A percentile compares a stretch with the other conserved stretches of the same genome.
Conservation (phyloP, 371 early-diverging fungal species). For the Blakeslea trispora region DNA sequence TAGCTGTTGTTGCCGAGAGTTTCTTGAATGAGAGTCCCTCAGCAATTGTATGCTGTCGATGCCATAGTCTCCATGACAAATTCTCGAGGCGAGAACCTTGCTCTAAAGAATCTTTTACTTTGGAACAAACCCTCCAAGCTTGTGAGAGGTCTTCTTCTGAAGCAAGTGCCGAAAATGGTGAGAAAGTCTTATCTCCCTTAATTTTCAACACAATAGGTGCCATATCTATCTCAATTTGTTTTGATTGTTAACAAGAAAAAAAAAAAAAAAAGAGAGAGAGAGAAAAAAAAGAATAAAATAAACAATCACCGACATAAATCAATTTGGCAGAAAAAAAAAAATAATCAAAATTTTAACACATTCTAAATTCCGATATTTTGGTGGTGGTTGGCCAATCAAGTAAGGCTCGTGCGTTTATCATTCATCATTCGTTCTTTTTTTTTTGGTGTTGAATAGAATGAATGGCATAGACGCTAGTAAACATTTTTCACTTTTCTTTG, state of each 20-base stretch:
- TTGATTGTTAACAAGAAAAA: not conserved
- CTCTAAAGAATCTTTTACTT: slow-evolving; percentile 86
- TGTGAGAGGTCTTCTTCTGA: slow-evolving; percentile 73
- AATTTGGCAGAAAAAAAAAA: slow-evolving; percentile 12
- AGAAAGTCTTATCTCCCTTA: slow-evolving; percentile 75
- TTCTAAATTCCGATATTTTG: too few relatives aligned
- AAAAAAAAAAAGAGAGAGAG: not conserved
- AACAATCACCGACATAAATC: not conserved
- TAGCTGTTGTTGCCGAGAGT: slow-evolving; percentile 38
- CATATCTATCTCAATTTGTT: slow-evolving; percentile 49
- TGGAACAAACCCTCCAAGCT: slow-evolving; percentile 85
- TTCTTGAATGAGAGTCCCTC: slow-evolving; percentile 40
- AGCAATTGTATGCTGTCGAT: slow-evolving; percentile 45
- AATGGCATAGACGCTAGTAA: too few relatives aligned
- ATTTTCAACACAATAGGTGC: slow-evolving; percentile 77
- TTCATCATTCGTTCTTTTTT: too few relatives aligned
- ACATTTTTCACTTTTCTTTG: too few relatives aligned
- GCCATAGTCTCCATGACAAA: slow-evolving; percentile 88
- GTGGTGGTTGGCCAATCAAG: too few relatives aligned
- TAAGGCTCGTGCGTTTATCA: too few relatives aligned
- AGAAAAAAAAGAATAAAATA: not conserved
- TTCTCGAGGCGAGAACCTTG: slow-evolving; percentile 89
- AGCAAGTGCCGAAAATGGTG: slow-evolving; percentile 69
- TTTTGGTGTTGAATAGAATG: too few relatives aligned
- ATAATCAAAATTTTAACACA: not conserved